Base-by-base conservation (phyloP, 768 basidiomycete genomes). In the Stropharia rugosoannulata region DNA sequence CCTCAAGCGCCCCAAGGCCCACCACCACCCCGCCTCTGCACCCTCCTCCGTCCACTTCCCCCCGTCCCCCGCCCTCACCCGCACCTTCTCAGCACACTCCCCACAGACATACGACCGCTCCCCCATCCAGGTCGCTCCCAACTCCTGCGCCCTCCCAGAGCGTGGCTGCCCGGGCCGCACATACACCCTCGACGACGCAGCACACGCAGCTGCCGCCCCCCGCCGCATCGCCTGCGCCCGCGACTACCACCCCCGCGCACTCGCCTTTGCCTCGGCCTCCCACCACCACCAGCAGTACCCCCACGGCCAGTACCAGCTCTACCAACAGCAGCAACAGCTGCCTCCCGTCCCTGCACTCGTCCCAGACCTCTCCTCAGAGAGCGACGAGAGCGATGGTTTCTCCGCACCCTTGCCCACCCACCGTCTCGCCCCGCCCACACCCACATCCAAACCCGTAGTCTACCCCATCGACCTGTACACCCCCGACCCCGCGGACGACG, bases 161-260 rank as follows among this genome's bases (percentile, higher is more conserved):
- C 84, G 91, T 57, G 89, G 89, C 29, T 88, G 86, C 66, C 86
- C 86, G 48, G 87, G 87, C 25, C 79, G 85, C 59, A 89, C 86
- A 4, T 89, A 89, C 64, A 70, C 71, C 57, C 75, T 81, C 49
- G 80, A 76, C 50, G 80, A 77, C 59, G 37, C 1, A 22, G 22
- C 57, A 58, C 51, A 37, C 59, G n/a, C n/a, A n/a, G n/a, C n/a
- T n/a, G n/a, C n/a, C n/a, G 51, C 40, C 7, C 60, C 49, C 38
- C 55, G 62, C 36, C 62, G 57, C 51, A 63, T 63, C 51, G 59
- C 64, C 36, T 61, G 62, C 49, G 61, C 75, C 47, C 72, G 68
- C 25, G 77, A 79, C 42, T 68, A 76, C 19, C 82, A 84, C 62
- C 80, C 82, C 4, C 70, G 80, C 39, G 74, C 75, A 10, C 62